Evolutionary conservation across 148 eudicot genomes (phyloP).

Genomic region (Camellia lanceoleosa): DNA sequence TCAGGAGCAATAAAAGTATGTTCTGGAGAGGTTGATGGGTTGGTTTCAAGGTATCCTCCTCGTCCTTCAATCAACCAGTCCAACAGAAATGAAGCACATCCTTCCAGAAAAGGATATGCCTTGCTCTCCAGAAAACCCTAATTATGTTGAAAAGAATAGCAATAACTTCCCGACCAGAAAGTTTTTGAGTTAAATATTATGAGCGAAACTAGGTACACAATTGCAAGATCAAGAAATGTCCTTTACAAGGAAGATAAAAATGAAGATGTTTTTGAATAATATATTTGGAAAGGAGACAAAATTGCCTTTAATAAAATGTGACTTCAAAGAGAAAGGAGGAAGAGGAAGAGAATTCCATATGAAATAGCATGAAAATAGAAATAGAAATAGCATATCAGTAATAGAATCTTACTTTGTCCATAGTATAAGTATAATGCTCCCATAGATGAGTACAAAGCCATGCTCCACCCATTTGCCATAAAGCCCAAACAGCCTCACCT

Average conservation of each 20-base stretch:
- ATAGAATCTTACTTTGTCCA: slow-evolving; percentile 43
- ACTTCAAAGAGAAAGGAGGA: too few species aligned
- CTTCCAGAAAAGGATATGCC: slow-evolving; percentile 72
- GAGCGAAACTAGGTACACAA: neutral
- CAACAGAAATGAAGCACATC: slow-evolving; percentile 56
- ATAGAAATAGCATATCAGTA: neutral
- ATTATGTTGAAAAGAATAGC: neutral
- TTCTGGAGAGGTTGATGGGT: slow-evolving; percentile 92
- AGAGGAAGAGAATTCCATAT: neutral
- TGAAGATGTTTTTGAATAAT: neutral
- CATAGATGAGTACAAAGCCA: slow-evolving; percentile 86
- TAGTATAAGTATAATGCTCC: slow-evolving; percentile 72
- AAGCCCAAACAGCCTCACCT: slow-evolving; percentile 69
- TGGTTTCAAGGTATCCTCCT: slow-evolving; percentile 65
- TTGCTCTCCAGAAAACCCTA: slow-evolving; percentile 49
- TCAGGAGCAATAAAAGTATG: slow-evolving; percentile 67
- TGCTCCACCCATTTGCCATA: slow-evolving; percentile 91
- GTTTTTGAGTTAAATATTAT: neutral
- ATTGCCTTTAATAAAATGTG: neutral
- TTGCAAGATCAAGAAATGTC: neutral
- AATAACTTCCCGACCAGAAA: neutral
- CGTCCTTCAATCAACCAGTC: slow-evolving; percentile 78
- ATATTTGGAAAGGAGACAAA: neutral
- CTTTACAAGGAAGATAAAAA: neutral
- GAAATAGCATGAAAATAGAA: neutral